Percentiles rank a stretch among this genome's conserved stretches.
Conservation (phyloP, 2,329 filamentous ascomycete genomes). For the Botrytis aclada region DNA sequence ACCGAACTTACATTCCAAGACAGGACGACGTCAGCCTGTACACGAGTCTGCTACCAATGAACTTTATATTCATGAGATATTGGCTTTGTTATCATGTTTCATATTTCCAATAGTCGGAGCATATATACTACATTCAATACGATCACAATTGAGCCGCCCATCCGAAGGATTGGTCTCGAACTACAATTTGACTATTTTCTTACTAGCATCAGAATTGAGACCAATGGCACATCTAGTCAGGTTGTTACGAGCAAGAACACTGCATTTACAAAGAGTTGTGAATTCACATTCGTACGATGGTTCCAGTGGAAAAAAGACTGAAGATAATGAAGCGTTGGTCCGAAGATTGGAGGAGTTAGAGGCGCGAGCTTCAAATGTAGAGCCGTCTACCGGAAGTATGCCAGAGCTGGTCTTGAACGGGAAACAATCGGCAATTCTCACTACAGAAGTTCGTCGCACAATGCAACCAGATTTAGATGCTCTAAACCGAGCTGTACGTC, state of each 20-base stretch:
- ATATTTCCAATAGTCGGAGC: conserved; percentile 74
- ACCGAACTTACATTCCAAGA: conserved; percentile 25
- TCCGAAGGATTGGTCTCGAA: conserved; percentile 87
- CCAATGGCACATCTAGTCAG: conserved; percentile 79
- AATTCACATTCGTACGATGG: conserved; percentile 49
- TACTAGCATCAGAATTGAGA: conserved; percentile 80
- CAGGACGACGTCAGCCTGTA: conserved; percentile 26
- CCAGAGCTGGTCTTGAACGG: conserved; percentile 38
- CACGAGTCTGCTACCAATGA: conserved; percentile 52
- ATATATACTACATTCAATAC: conserved; percentile 77
- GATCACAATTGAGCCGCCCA: conserved; percentile 74
- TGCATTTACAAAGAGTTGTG: conserved; percentile 76
- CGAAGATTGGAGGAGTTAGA: conserved; percentile 70
- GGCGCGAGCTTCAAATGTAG: conserved; percentile 46
- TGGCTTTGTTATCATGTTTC: conserved; percentile 77
- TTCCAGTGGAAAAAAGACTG: conserved; percentile 25
- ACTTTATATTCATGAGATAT: conserved; percentile 70
- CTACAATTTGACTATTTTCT: conserved; percentile 88
- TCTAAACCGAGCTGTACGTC: conserved; percentile 79
- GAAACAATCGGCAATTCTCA: conserved; percentile 43
- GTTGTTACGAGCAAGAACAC: conserved; percentile 73
- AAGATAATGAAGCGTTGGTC: conserved; percentile 55
- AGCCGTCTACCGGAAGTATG: conserved; percentile 27
- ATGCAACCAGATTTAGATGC: conserved; percentile 83
- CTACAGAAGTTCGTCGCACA: conserved; percentile 58